These are phyloP conservation scores for Daldinia grandis DNA, from an alignment of 495 filamentous ascomycete species.

Conservation along the genomic window DNA sequence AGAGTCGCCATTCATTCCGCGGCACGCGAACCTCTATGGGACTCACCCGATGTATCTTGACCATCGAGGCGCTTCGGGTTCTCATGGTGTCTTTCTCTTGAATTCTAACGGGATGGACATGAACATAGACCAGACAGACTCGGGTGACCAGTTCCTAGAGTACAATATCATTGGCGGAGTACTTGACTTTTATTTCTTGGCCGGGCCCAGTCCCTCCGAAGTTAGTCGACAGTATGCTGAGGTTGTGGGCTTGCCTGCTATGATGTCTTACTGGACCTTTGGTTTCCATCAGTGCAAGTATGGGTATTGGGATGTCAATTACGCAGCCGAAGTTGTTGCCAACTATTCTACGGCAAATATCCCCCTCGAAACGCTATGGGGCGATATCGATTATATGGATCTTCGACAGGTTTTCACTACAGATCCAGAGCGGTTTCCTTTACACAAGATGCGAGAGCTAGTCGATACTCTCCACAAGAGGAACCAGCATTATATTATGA, in stretches of 20 bases:
- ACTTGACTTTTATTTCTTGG: slow-evolving; percentile 83
- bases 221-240: slow-evolving; percentile 78
- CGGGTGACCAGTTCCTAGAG: slow-evolving; percentile 77
- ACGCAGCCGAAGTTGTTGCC: slow-evolving; percentile 72
- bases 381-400: slow-evolving; percentile 78
- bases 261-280: slow-evolving; percentile 89
- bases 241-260: slow-evolving; percentile 71
- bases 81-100: slow-evolving; percentile 82
- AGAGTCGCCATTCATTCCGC: slow-evolving; percentile 67
- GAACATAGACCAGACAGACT: slow-evolving; percentile 71
- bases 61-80: slow-evolving; percentile 68
- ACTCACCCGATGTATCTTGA: slow-evolving; percentile 86
- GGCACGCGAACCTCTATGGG: slow-evolving; percentile 75
- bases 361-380: slow-evolving; percentile 83
- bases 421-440: slow-evolving; percentile 76
- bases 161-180: slow-evolving; percentile 85
- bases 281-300: slow-evolving; percentile 87
- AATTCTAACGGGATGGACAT: slow-evolving; percentile 89
- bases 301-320: slow-evolving; percentile 76
- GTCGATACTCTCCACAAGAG: slow-evolving; percentile 73
- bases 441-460: slow-evolving; percentile 70
- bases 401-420: slow-evolving; percentile 70
- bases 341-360: slow-evolving; percentile 76
- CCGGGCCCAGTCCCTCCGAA: slow-evolving; percentile 74
- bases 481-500: slow-evolving; percentile 80